phyloP scores from a whole-genome alignment of 2,329 filamentous ascomycete species.

The Ceratocystis cacaofunesta region DNA sequence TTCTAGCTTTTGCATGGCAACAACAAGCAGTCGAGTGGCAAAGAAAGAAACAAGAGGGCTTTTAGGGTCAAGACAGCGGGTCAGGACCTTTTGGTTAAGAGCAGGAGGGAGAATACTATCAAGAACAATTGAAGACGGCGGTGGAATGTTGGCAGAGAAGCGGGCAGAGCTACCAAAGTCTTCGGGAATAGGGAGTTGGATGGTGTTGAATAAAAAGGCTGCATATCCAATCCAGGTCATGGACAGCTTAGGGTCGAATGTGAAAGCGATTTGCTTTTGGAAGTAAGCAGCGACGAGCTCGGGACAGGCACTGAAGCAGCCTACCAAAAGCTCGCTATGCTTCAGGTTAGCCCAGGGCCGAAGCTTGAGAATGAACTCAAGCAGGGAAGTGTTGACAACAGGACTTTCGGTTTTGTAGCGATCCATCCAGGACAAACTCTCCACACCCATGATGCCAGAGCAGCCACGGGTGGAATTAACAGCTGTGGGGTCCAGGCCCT shows the following conservation, averaged over 20 bases:
- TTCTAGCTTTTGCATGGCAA: slow-evolving; percentile 65
- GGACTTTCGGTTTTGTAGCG: slow-evolving; percentile 51
- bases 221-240: slow-evolving; percentile 93
- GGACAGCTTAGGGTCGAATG: slow-evolving; percentile 80
- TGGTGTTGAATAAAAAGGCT: slow-evolving; percentile 68
- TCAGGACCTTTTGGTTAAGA: slow-evolving; percentile 63
- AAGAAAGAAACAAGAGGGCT: slow-evolving; percentile 74
- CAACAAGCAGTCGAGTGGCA: slow-evolving; percentile 60
- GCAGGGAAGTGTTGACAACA: slow-evolving; percentile 64
- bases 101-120: slow-evolving; percentile 78
- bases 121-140: slow-evolving; percentile 62
- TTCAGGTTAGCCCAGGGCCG: slow-evolving; percentile 69
- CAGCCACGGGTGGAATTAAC: slow-evolving; percentile 22
- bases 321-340: slow-evolving; percentile 67
- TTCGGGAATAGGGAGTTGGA: slow-evolving; percentile 57
- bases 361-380: slow-evolving; percentile 63
- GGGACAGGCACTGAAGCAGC: slow-evolving; percentile 67
- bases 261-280: slow-evolving; percentile 60
- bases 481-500: slow-evolving; percentile 42
- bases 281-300: slow-evolving; percentile 86
- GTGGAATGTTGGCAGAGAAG: slow-evolving; percentile 49
- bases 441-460: slow-evolving; percentile 46
- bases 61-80: slow-evolving; percentile 63
- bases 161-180: slow-evolving; percentile 53
- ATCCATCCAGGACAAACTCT: slow-evolving; percentile 55